Base-by-base conservation (phyloP, 805 yeast genomes). In the Cyberlindnera americana region DNA sequence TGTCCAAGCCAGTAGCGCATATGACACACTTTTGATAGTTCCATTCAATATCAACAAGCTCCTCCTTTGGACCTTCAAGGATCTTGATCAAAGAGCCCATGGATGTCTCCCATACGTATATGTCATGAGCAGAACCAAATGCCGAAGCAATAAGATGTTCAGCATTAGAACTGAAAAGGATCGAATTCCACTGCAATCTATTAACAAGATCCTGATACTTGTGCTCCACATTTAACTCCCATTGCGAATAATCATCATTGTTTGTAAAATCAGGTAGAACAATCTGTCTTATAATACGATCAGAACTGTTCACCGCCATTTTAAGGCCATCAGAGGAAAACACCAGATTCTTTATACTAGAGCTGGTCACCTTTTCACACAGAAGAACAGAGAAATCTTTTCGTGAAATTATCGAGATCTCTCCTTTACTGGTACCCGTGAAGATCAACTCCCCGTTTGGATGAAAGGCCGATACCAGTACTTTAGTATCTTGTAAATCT, bases 141-240 rank as follows among this genome's bases (percentile, higher is more conserved):
- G 96, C 84, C 0, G 95, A 80, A 0, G 96, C 97, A 37, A 87
- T 80, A n/a, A 90, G 62, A 57, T 84, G 90, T 43, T 91, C 97
- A 6, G 78, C 75, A 49, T 77, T 79, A 41, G 81, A 77, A 48
- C 85, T 84, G 62, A 85, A 81, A 9, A 79, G 66, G 4, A 87
- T 79, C 0, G 87, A 70, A 57, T 88, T 89, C 96, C 96, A 90
- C 57, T 87, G 95, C 34, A 88, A 67, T 47, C 83, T 67, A 61
- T 88, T 90, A 25, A 90, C 95, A 34, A 87, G 87, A 60, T 90
- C 96, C 60, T 89, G 96, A 56, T 87, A 90, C 53, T 77, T 80
- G 56, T 85, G 91, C 49, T 83, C 90, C 6, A 81, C 66, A 40
- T 79, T 87, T 33, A 89, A 65, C 18, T 71, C 78, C 73, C 56